A percentile compares a stretch with the other conserved stretches of the same genome.
phyloP scores from a whole-genome alignment of 768 basidiomycete species.

The Rhodocollybia butyracea region DNA sequence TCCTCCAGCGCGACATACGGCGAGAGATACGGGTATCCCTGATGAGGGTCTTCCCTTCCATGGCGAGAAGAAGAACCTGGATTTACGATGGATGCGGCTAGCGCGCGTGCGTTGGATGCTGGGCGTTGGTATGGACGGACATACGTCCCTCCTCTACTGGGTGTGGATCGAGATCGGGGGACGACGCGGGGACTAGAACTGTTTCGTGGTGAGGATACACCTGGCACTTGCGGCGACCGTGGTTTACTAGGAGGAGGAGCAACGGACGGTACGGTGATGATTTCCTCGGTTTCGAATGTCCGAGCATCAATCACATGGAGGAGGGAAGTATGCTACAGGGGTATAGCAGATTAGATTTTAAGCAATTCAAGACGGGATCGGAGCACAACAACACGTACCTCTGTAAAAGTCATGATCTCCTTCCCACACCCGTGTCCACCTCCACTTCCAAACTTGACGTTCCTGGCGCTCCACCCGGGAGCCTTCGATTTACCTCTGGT shows the following conservation, averaged over 20 bases:
- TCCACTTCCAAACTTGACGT: constrained; percentile 78
- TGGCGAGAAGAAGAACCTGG: not conserved
- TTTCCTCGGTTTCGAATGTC: constrained; percentile 78
- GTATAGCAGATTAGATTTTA: constrained; percentile 10
- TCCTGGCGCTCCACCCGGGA: constrained; percentile 82
- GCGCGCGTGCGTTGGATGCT: not conserved
- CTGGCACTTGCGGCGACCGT: no score
- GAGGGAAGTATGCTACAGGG: constrained; percentile 67
- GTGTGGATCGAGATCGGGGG: constrained; percentile 5
- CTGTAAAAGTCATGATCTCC: constrained; percentile 87
- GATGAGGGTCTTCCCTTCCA: not conserved
- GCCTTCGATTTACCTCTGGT: constrained; percentile 50
- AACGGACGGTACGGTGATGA: constrained; percentile 36
- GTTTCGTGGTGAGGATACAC: constrained; percentile 7
- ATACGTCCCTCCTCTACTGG: not conserved
- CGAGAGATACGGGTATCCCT: constrained; percentile 9
- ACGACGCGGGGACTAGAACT: constrained; percentile 5
- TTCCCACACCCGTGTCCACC: constrained; percentile 47
- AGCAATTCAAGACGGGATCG: not conserved
- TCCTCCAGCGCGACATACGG: constrained; percentile 50
- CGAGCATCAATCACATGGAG: constrained; percentile 85
- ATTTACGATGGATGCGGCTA: constrained; percentile 4
- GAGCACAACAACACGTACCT: constrained; percentile 46
- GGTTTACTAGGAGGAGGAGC: no score
- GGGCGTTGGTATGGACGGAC: not conserved